Evolutionary conservation across 129 eudicot species (phyloP).

Genomic region (Pulicaria dysenterica): DNA sequence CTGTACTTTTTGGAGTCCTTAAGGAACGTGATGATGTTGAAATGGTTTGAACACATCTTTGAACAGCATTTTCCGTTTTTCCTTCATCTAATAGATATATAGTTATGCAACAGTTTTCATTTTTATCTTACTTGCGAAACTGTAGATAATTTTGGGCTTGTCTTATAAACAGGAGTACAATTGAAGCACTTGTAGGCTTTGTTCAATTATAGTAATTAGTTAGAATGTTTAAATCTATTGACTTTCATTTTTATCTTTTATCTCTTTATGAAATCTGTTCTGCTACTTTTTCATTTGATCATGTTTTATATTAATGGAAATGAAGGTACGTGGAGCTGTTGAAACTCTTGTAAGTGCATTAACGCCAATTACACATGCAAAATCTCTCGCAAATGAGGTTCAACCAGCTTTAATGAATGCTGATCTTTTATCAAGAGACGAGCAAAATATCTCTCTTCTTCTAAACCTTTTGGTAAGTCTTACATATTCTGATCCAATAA

Average conservation of each 20-base stretch:
- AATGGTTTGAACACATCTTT: slow-evolving; percentile 59
- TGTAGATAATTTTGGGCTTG: background rate
- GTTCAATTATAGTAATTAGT: background rate
- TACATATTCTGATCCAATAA: slow-evolving; percentile 11
- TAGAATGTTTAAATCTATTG: background rate
- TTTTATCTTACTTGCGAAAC: background rate
- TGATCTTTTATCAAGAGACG: slow-evolving; percentile 42
- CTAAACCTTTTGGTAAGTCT: slow-evolving; percentile 34
- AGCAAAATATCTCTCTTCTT: slow-evolving; percentile 36
- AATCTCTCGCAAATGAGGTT: slow-evolving; percentile 59
- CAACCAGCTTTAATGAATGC: slow-evolving; percentile 48
- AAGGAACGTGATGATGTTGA: slow-evolving; percentile 92
- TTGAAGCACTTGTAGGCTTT: background rate
- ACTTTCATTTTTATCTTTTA: background rate
- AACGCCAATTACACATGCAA: slow-evolving; percentile 67
- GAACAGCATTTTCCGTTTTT: slow-evolving; percentile 9
- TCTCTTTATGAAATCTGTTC: background rate
- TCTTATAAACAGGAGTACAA: background rate
- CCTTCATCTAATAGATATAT: slow-evolving; percentile 13
- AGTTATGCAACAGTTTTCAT: slow-evolving; percentile 12
- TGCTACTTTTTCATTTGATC: background rate
- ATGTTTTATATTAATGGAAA: slow-evolving; percentile 23
- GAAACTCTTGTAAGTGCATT: slow-evolving; percentile 88
- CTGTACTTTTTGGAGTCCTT: slow-evolving; percentile 74
- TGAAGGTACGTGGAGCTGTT: slow-evolving; percentile 86